Evolutionary conservation across 345 rosid species (phyloP).

Genomic region (Eucalyptus victrix): DNA sequence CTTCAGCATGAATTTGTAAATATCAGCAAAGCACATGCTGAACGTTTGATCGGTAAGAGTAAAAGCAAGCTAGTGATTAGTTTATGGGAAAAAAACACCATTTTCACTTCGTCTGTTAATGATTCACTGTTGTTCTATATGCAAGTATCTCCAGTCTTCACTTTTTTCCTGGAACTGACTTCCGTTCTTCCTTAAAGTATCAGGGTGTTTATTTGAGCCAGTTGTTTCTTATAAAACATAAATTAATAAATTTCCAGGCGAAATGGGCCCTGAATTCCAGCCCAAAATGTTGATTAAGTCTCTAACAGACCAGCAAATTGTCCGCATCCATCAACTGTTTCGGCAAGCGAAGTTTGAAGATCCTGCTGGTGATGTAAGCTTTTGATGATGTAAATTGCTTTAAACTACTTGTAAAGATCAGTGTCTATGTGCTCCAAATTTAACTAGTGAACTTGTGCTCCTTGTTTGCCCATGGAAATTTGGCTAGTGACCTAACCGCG

Average conservation of each 20-base stretch:
- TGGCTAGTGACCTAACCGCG: not conserved
- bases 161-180: not conserved
- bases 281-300: conserved; percentile 77
- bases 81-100: not conserved
- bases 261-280: conserved; percentile 91
- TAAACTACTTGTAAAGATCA: not conserved
- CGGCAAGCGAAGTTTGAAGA: conserved; percentile 98
- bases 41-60: conserved; percentile 66
- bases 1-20: conserved; percentile 94
- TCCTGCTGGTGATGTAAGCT: conserved; percentile 87
- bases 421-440: not conserved
- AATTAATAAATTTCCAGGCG: conserved; percentile 27
- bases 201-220: not conserved
- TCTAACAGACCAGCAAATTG: conserved; percentile 80
- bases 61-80: not conserved
- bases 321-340: conserved; percentile 93
- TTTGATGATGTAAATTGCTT: not conserved
- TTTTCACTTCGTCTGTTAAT: not conserved
- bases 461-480: not conserved
- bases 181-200: not conserved
- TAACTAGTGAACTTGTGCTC: not conserved
- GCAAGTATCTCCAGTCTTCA: not conserved
- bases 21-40: conserved; percentile 70
- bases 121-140: not conserved
- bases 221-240: not conserved